A percentile compares a stretch with the other conserved stretches of the same genome.
phyloP scores from a whole-genome alignment of 2,329 filamentous ascomycete genomes.

The Xylaria sp. region DNA sequence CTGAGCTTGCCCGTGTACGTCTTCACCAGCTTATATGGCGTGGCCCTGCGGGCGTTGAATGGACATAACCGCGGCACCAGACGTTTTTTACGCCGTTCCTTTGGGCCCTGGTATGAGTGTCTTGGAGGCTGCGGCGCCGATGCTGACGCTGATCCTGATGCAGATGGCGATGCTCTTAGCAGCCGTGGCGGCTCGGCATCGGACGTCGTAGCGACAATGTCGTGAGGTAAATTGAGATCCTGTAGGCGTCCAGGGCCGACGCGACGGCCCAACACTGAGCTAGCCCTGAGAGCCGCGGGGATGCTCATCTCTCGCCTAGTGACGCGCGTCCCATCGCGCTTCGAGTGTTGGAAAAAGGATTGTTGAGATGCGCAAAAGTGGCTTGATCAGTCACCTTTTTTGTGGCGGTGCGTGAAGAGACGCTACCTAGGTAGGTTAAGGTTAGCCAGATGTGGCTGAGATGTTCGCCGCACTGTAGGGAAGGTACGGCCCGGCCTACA shows the following conservation, averaged over 20 bases:
- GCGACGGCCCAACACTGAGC: background rate
- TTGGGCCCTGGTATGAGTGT: background rate
- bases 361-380: background rate
- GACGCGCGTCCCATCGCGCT: background rate
- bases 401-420: no score
- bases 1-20: conserved; percentile 11
- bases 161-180: background rate
- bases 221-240: background rate
- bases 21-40: conserved; percentile 16
- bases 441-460: no score
- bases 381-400: no score
- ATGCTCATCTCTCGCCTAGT: background rate
- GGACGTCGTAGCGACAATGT: background rate
- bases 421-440: no score
- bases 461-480: no score
- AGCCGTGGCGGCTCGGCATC: background rate
- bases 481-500: no score
- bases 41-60: conserved; percentile 4
- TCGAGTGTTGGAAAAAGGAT: background rate
- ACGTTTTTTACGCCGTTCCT: background rate
- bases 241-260: background rate
- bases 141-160: background rate
- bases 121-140: background rate
- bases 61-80: conserved; percentile 3
- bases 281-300: background rate